Evolutionary conservation across 106 monocot species (phyloP), one percentile per base, ranked within the genome.

Genomic region (Gastrodia elata): DNA sequence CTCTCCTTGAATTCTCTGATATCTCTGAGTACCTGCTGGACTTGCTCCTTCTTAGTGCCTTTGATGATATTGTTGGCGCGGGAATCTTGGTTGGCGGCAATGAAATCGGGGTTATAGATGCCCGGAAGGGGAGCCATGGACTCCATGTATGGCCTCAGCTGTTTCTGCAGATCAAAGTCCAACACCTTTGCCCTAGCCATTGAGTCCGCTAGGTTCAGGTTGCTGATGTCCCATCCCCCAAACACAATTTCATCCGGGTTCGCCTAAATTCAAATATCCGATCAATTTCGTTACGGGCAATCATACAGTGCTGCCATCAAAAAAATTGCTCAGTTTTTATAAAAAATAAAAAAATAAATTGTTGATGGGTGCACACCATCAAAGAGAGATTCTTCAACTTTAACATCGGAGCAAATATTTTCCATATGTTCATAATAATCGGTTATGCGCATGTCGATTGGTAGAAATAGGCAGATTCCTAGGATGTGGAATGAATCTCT

Each of bases 1-100:
- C 81, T 86, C 79, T 92, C 96, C 83, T 97, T 93, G 76, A 97
- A 97, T n/a, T 92, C 90, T 79, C 96, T 97, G 6, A 97, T 97
- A 76, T 97, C 96, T 49, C 90, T 84, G 78, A 97, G 90, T 74
- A 97, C 76, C 64, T 88, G 87, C 61, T 92, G 73, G 56, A 92
- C 79, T 65, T 97, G 92, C 35, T 92, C 86, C 74, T 88, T 90
- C 81, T 88, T 97, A 73, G 87, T 78, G 22, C 96, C 96, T 58
- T 81, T 88, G 83, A 97, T 85, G 34, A 90, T 81, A 59, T 93
- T 74, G 75, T 92, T 84, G 64, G 96, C 96, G 33, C 96, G 85
- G 1, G 90, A 88, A n/a, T 80, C 84, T 75, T 97, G 96, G 73
- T 97, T 97, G 4, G 96, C 92, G 8, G 92, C 96, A 38, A 97